phyloP scores from a whole-genome alignment of 2,329 filamentous ascomycete genomes.

The Cladosporium colombiae region DNA sequence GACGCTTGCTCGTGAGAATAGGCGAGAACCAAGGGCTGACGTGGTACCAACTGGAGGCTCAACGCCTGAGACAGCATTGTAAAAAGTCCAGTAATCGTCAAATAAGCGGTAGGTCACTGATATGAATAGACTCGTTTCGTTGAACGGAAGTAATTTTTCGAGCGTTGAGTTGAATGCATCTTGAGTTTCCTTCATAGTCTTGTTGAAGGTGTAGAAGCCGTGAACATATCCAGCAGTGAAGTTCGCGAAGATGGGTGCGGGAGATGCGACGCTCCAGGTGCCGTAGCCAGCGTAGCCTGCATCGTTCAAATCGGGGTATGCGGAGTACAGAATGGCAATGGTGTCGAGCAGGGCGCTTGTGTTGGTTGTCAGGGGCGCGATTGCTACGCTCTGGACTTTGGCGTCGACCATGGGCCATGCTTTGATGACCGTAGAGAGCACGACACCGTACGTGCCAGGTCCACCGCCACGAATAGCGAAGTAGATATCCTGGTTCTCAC shows the following conservation, averaged over 20 bases:
- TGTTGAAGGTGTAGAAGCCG: constrained; percentile 31
- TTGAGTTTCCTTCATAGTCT: constrained; percentile 24
- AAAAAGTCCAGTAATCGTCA: constrained; percentile 31
- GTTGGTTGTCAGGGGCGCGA: constrained; percentile 28
- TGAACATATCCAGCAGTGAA: constrained; percentile 34
- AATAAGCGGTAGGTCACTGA: constrained; percentile 35
- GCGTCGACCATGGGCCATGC: constrained; percentile 25
- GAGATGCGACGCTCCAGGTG: constrained; percentile 30
- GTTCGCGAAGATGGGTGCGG: constrained; percentile 30
- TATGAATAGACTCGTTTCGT: constrained; percentile 33
- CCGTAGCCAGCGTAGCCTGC: constrained; percentile 37
- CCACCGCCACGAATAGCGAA: constrained; percentile 56
- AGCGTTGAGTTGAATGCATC: constrained; percentile 27
- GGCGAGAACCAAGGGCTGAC: constrained; percentile 33
- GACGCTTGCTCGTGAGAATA: constrained; percentile 24
- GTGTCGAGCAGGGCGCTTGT: constrained; percentile 29
- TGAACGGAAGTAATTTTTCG: constrained; percentile 27
- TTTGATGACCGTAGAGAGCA: constrained; percentile 26
- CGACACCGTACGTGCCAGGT: constrained; percentile 45
- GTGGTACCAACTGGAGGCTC: constrained; percentile 24
- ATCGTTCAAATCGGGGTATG: constrained; percentile 32
- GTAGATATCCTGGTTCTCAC: constrained; percentile 52
- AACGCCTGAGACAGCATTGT: constrained; percentile 28
- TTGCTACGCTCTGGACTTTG: constrained; percentile 30
- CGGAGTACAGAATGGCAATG: constrained; percentile 30